Evolutionary conservation across 2,329 filamentous ascomycete species (phyloP).

Genomic region (Sporothrix euskadiensis): DNA sequence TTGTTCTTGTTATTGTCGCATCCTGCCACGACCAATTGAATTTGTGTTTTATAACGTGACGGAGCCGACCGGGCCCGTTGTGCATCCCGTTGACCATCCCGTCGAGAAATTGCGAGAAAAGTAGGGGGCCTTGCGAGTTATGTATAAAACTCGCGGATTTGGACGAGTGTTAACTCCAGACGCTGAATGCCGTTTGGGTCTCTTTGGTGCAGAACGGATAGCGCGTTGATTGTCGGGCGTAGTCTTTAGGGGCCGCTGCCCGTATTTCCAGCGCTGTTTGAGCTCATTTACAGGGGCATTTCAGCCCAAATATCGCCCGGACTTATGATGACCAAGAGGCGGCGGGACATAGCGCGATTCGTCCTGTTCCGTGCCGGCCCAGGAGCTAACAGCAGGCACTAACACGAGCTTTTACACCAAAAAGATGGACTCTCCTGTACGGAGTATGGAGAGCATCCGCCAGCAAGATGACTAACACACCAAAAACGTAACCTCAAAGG

Average conservation of each 20-base stretch:
- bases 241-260: not conserved
- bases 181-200: not conserved
- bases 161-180: not conserved
- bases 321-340: not conserved
- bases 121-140: not conserved
- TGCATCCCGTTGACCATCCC: no score
- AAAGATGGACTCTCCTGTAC: no score
- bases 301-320: not conserved
- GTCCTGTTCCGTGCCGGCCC: constrained; percentile 2
- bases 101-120: not conserved
- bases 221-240: not conserved
- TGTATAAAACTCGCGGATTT: not conserved
- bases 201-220: not conserved
- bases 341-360: constrained; percentile 1
- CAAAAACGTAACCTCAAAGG: not conserved
- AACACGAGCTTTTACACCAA: not conserved
- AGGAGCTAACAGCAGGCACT: not conserved
- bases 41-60: no score
- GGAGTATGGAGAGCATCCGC: not conserved
- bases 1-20: not conserved
- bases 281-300: not conserved
- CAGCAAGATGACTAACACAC: not conserved
- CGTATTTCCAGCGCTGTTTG: not conserved
- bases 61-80: no score
- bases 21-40: not conserved